Base-by-base conservation (phyloP, 169 alveolate species). In the Plasmodium knowlesi region DNA sequence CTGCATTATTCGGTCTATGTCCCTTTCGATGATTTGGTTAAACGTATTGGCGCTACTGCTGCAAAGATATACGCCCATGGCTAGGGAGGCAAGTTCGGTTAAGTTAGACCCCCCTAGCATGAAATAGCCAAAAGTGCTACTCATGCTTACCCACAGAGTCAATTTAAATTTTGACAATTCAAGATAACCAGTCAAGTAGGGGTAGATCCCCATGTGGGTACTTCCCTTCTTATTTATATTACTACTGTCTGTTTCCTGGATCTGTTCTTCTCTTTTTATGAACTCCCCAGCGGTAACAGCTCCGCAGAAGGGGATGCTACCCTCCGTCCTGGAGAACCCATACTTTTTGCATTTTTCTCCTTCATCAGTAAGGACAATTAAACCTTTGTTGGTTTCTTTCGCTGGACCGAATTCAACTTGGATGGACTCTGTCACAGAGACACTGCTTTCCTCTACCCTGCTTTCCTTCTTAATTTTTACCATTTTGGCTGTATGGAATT, bases 81-180 rank as follows among this genome's bases (percentile, higher is more conserved):
- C 12, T 72, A 91, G 57, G 8, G 92, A 54, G 22, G 22, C 46
- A 32, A 91, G 32, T 81, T 82, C 74, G 37, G 6, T 50, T 53
- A 43, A 5, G 34, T 67, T 46, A 3, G 80, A 46, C 10, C 92
- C 95, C 41, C 95, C 95, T 53, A 92, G 53, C 97, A 96, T 96
- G 54, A 95, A 94, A 83, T 86, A 96, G n/a, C 97, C 97, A 53
- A 94, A 93, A 34, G 97, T 95, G 67, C 98, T 96, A 41, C 97
- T 96, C 37, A 96, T 91, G 19, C 96, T 96, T 22, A 96, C 97
- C 98, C 98, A 96, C 30, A 95, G 83, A 6, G 98, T 95, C 72
- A 96, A 92, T 79, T 96, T 96, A 46, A 79, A 86, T 79, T 96
- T 96, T 16, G 95, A 92, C 54, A 95, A 57, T 37, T 85, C 93